Base-by-base conservation (phyloP, 768 basidiomycete genomes). In the Cystoderma amianthinum region DNA sequence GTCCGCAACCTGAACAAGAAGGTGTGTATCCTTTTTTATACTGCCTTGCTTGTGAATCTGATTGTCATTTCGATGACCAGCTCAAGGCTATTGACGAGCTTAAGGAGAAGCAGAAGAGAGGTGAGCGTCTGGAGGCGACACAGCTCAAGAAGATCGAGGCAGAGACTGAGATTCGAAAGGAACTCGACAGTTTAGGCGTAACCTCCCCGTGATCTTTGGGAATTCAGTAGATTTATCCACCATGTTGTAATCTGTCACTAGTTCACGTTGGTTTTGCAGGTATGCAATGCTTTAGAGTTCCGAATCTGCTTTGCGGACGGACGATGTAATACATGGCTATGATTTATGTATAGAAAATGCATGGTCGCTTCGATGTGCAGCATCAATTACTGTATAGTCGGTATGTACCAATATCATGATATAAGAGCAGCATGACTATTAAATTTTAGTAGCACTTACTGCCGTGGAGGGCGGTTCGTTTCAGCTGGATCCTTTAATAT, bases 11-110 rank as follows among this genome's bases (percentile, higher is more conserved):
- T 99, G 61, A 89, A 78, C 59, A 99, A 99, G 75, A 99, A 96
- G 82, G 93, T 86, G 30, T 25, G 74, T 60, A 12, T 38, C 32
- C 37, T 44, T 17, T 73, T 75, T 30, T 65, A 68, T 17, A 73
- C 10, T 40, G 5, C 19, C 37, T 11, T 16, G 34, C 13, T 74
- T 5, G n/a, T 15, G 17, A 9, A 36, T 36, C 34, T 36, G 34
- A 36, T 16, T 36, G 12, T 7, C 7, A 9, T 15, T 36, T 7
- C 17, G 18, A 15, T 36, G 9, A 15, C 18, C 50, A 96, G 93
- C 72, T 99, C 49, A 97, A 96, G 60, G 95, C 95, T n/a, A 98
- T 99, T 50, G 92, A 97, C 16, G 94, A 98, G 55, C 78, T 99
- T 38, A 98, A 97, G 68, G 89, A 88, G 49, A 92, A 93, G 67